Base-by-base conservation (phyloP, 2,329 filamentous ascomycete species). In the Annulohypoxylon truncatum region DNA sequence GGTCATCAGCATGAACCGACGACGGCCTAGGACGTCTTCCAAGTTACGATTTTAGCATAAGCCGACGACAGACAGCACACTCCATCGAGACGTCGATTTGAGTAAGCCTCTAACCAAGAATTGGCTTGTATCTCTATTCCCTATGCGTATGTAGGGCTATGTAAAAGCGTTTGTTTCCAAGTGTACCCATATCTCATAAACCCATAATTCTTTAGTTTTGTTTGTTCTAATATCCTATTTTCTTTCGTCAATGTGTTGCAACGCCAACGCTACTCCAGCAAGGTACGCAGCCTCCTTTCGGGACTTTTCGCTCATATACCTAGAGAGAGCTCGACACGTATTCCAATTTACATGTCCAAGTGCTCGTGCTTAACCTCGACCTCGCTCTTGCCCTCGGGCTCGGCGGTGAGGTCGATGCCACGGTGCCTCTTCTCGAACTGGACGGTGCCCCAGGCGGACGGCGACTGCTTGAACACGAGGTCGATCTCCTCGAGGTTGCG, bases 401-500 rank as follows among this genome's bases (percentile, higher is more conserved):
- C 76, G 22, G n/a, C 58, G 76, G 73, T 0, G 75, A 73, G 71
- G 12, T 72, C 75, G 55, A 77, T 69, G 4, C 77, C 75, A 7
- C 77, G 72, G 42, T 61, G 53, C 20, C 57, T 74, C 74, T 76
- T 79, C 38, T 79, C 79, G 64, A 77, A 80, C 64, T 67, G 71
- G 52, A 81, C 79, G 0, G 79, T 79, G 0, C 66, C 67, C 72
- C 76, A 78, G 22, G 76, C 74, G 0, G 77, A 80, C 2, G 77
- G 78, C 44, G 78, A 78, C 42, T 81, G 75, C 62, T 75, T 77
- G 77, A 83, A 83, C 66, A 82, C 76, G 59, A 81, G 71, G 56
- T 81, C 81, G 46, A 82, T 80, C 72, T 82, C 79, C 70, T 84
- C 82, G 7, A 84, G 74, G 73, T 79, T 82, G 64, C 81, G 80